Evolutionary conservation across 805 yeast species (phyloP).

Genomic region (Maudiozyma barnettii): DNA sequence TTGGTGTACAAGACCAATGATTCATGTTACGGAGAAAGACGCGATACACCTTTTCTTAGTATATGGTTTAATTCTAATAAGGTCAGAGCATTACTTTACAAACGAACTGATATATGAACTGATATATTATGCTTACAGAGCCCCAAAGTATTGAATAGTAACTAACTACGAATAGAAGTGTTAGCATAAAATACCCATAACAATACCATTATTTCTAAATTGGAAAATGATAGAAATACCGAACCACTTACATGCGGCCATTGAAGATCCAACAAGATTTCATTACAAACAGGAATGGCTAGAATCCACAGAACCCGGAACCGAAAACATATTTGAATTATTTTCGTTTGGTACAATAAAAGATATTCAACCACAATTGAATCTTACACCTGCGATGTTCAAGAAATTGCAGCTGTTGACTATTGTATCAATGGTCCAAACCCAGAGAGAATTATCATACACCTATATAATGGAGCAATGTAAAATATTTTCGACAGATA

Average conservation of each 20-base stretch:
- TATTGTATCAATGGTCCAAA: constrained; percentile 15
- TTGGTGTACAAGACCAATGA: no score
- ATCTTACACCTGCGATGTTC: constrained; percentile 10
- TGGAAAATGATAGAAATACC: not conserved
- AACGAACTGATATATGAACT: no score
- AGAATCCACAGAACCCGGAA: constrained; percentile 2
- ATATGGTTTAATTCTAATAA: no score
- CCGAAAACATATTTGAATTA: constrained; percentile 15
- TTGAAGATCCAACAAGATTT: constrained; percentile 15
- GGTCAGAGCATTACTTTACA: no score
- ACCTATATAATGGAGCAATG: constrained; percentile 9
- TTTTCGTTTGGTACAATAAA: constrained; percentile 22
- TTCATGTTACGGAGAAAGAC: no score
- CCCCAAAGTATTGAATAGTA: no score
- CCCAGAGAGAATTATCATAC: constrained; percentile 11
- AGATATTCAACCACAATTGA: constrained; percentile 7
- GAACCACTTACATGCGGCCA: not conserved
- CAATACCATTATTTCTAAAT: not conserved
- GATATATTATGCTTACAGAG: no score
- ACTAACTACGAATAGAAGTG: no score
- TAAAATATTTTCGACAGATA: constrained; percentile 5
- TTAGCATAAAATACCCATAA: no score
- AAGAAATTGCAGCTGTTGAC: constrained; percentile 18
- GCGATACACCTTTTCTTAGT: no score
- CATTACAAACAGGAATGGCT: constrained; percentile 25